Conservation (phyloP, 805 yeast species). For the Grigorovia jiainica region DNA sequence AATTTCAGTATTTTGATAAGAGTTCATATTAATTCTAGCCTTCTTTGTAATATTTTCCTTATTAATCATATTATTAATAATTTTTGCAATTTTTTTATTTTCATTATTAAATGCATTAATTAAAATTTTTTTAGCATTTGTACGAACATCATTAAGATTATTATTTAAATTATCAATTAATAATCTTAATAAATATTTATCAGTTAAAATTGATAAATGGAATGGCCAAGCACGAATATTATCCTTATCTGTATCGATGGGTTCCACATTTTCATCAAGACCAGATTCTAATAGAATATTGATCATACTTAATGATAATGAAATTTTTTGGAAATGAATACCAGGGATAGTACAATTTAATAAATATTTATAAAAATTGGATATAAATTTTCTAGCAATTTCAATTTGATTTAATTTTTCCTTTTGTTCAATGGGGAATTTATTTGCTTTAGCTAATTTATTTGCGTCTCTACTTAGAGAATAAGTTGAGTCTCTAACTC, state of each 20-base stretch:
- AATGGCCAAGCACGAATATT: constrained; percentile 43
- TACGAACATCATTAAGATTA: constrained; percentile 72
- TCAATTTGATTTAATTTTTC: constrained; percentile 25
- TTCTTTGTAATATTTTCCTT: constrained; percentile 12
- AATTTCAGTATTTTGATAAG: constrained; percentile 58
- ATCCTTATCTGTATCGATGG: constrained; percentile 31
- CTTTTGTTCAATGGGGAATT: constrained; percentile 33
- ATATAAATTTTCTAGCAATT: constrained; percentile 32
- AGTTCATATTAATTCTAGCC: constrained; percentile 34
- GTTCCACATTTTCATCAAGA: constrained; percentile 38
- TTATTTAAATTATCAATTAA: constrained; percentile 56
- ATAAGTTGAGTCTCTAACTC: constrained; percentile 64
- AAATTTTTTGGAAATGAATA: constrained; percentile 44
- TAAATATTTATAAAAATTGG: constrained; percentile 30
- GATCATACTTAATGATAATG: constrained; percentile 41
- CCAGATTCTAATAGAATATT: constrained; percentile 43
- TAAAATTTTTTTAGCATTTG: constrained; percentile 37
- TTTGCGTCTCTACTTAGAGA: constrained; percentile 42
- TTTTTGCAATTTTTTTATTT: background rate
- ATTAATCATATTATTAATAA: constrained; percentile 4
- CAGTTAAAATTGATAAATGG: constrained; percentile 34
- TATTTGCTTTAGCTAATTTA: constrained; percentile 30
- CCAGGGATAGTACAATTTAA: constrained; percentile 42
- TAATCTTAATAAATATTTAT: constrained; percentile 33
- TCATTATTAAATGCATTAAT: constrained; percentile 25